Conservation (phyloP, 2,329 filamentous ascomycete genomes). For the Fusarium sp. region DNA sequence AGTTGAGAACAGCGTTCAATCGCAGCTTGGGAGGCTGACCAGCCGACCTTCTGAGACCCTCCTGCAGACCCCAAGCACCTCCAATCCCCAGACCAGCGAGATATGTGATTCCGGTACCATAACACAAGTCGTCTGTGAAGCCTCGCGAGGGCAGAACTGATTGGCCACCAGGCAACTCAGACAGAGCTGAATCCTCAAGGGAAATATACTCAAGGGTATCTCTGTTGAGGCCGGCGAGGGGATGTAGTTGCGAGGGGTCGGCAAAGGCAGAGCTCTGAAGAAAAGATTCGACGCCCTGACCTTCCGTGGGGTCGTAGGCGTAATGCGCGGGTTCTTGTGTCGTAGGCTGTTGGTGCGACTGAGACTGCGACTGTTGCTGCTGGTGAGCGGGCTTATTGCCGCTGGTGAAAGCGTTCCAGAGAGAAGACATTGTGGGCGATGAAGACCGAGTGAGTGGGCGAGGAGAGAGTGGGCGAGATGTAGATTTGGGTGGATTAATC, state of each 20-base stretch:
- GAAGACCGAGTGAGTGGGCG: conserved; percentile 18
- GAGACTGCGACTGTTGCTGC: conserved; percentile 55
- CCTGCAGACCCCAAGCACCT: conserved; percentile 90
- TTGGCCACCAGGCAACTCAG: conserved; percentile 84
- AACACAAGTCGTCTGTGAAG: conserved; percentile 98
- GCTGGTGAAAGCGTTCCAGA: conserved; percentile 71
- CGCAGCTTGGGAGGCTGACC: conserved; percentile 86
- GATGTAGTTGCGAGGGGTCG: conserved; percentile 90
- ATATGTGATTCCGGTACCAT: conserved; percentile 95
- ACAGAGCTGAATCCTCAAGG: conserved; percentile 90
- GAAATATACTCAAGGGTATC: conserved; percentile 94
- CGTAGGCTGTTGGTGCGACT: conserved; percentile 44
- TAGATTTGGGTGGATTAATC: conserved; percentile 22
- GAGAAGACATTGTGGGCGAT: conserved; percentile 59
- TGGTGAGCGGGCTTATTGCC: conserved; percentile 60
- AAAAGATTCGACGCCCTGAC: conserved; percentile 87
- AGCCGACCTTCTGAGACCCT: conserved; percentile 84
- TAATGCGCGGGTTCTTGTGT: conserved; percentile 62
- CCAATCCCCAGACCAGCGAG: conserved; percentile 85
- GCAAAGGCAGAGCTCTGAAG: conserved; percentile 79
- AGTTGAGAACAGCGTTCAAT: conserved; percentile 94
- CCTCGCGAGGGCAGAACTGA: conserved; percentile 93
- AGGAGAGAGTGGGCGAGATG: conserved; percentile 30
- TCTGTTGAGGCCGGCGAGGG: conserved; percentile 90
- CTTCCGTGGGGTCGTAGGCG: conserved; percentile 75